These are phyloP conservation scores for Saccharum officinarum DNA, from an alignment of 176 grass and related monocot genomes.

Conservation along the genomic window DNA sequence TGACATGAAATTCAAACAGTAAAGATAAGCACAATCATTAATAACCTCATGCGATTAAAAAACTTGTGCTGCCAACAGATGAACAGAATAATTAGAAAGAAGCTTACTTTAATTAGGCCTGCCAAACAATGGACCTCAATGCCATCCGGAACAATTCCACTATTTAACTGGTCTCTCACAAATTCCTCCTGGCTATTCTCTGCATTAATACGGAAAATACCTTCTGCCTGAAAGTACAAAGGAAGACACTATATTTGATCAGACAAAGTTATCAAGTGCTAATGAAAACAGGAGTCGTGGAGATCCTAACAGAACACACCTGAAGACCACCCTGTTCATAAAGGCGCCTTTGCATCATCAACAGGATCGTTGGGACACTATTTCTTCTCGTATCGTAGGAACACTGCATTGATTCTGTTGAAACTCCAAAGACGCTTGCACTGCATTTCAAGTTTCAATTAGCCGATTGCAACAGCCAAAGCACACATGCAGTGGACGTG, in stretches of 20 bases:
- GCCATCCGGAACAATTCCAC: slow-evolving; percentile 66
- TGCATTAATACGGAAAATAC: slow-evolving; percentile 79
- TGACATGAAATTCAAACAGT: neutral
- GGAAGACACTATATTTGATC: neutral
- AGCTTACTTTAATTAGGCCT: slow-evolving; percentile 75
- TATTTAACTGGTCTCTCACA: slow-evolving; percentile 70
- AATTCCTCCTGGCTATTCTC: slow-evolving; percentile 73
- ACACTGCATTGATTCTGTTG: slow-evolving; percentile 81
- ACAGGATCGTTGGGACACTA: slow-evolving; percentile 72
- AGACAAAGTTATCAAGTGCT: slow-evolving; percentile 3
- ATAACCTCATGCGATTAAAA: neutral
- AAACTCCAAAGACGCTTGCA: slow-evolving; percentile 70
- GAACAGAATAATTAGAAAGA: neutral
- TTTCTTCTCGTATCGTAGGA: slow-evolving; percentile 70
- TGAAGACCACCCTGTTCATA: slow-evolving; percentile 72
- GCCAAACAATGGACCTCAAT: slow-evolving; percentile 83
- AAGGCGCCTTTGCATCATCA: slow-evolving; percentile 76
- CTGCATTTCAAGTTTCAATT: slow-evolving; percentile 55
- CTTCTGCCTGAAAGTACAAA: slow-evolving; percentile 61
- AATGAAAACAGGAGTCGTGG: neutral
- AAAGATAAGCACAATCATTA: slow-evolving; percentile 28
- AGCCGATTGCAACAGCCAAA: neutral
- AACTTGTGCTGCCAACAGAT: neutral
- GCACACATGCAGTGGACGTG: slow-evolving; percentile 15
- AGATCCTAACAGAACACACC: slow-evolving; percentile 31